Evolutionary conservation across 2,329 filamentous ascomycete species (phyloP), one percentile per base, ranked within the genome.

Genomic region (Coniochaeta hoffmannii): DNA sequence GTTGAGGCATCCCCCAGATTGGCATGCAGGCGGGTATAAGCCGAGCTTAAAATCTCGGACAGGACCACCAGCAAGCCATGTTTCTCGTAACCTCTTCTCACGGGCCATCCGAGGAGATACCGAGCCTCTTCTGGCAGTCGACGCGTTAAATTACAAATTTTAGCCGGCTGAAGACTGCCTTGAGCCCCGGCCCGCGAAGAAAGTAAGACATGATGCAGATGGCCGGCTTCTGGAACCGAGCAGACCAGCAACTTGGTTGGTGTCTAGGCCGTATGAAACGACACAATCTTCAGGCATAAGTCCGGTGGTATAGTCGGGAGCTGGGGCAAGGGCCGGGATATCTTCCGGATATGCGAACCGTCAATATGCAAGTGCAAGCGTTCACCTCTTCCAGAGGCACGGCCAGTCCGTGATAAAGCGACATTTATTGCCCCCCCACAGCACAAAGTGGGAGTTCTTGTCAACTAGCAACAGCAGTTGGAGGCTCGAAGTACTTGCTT

Each of bases 271-370:
- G 41, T 28, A 46, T 22, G 15, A 46, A 46, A 19, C 41, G 41
- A 46, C 41, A 46, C 15, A 22, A 14, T 2, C 2, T 28, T n/a
- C 14, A 46, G 56, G 59, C 59, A 60, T 54, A n/a, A 52, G 28
- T 5, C 17, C 24, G 12, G 3, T 38, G 32, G 55, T 61, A 57
- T 58, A 53, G 46, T 53, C 36, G 55, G 56, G 30, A 57, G 35
- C 57, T 57, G 57, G 55, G 58, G 49, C 52, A 55, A 41, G 35
- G 52, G 49, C 51, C 46, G 38, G 32, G 35, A 34, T 26, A 51
- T 49, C 57, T 57, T 57, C 58, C 61, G 59, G 59, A 61, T 60
- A 59, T 58, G 52, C 54, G 41, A 56, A 53, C 53, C 52, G 53
- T 53, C 51, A 61, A 56, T 53, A 55, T 53, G 50, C 30, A 17